Conservation (phyloP, 495 filamentous ascomycete genomes). For the Chaetomium fimeti region DNA sequence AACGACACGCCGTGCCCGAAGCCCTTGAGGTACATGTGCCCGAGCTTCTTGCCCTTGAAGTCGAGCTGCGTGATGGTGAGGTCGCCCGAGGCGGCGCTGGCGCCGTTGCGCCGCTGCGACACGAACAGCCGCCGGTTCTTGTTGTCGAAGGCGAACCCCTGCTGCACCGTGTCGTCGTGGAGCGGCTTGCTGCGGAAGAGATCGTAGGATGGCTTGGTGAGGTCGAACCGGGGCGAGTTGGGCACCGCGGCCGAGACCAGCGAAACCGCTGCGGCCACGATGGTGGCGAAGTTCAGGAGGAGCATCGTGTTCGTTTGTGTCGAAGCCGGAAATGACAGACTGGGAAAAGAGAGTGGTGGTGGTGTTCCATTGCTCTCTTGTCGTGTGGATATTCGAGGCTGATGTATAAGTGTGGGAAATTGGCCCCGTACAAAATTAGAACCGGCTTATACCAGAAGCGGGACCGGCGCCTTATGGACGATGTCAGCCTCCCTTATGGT, state of each 20-base stretch:
- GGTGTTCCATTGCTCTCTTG: not conserved
- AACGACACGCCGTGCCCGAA: conserved; percentile 10
- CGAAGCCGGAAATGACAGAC: not conserved
- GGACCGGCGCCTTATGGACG: not conserved
- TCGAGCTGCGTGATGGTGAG: conserved; percentile 24
- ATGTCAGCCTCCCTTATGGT: not conserved
- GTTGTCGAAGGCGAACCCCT: conserved; percentile 22
- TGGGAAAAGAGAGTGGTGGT: not conserved
- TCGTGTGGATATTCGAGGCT: not conserved
- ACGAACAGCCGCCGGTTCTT: conserved; percentile 22
- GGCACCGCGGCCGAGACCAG: conserved; percentile 15
- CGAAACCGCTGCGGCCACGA: not conserved
- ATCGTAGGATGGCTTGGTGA: conserved; percentile 22
- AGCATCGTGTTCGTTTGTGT: not conserved
- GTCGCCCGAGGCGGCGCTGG: conserved; percentile 8
- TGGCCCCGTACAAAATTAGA: not conserved
- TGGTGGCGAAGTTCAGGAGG: not conserved
- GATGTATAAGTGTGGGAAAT: not conserved
- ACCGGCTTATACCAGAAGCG: not conserved
- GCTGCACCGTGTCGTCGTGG: conserved; percentile 21
- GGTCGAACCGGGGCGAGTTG: conserved; percentile 21
- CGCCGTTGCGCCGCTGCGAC: conserved; percentile 20
- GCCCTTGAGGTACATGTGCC: conserved; percentile 17
- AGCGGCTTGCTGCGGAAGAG: conserved; percentile 20
- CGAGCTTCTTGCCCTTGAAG: conserved; percentile 17